Base-by-base conservation (phyloP, 148 eudicot genomes). In the Camellia granthamiana region DNA sequence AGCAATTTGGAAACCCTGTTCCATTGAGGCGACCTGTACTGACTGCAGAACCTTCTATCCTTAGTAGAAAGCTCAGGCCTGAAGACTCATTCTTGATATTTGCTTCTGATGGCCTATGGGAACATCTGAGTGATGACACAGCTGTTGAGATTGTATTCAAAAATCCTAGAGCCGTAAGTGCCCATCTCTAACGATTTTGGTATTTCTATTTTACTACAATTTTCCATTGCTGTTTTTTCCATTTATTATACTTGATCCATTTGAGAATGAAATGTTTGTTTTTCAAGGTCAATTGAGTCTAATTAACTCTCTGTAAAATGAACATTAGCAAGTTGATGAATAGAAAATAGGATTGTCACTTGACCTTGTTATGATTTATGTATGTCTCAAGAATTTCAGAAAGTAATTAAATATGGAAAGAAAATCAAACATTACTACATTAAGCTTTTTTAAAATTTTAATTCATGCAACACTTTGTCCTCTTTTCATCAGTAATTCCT, bases 21-120 rank as follows among this genome's bases (percentile, higher is more conserved):
- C 92, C 92, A 65, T 69, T 87, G 80, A 89, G 72, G 56, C 67
- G 87, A 44, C 79, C 92, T n/a, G 84, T 86, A 59, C 55, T 89
- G 76, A 69, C 87, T 21, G 87, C 92, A 13, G 92, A 87, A 59
- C 92, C 92, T 21, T 83, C 90, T 8, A 75, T 89, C 41, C 68
- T 82, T 60, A 78, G 74, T 7, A 81, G 89, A 79, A 79, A 87
- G 68, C 82, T 89, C 19, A 77, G 61, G 62, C 86, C 87, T 46
- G 84, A 86, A 19, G 92, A 89, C 77, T 59, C 83, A 74, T 89
- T 89, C 46, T 13, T 89, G 67, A 89, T 89, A 75, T 89, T 89
- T 83, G 90, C 90, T 47, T 87, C 90, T 16, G 92, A 89, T 83
- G 92, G 92, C 64, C 90, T 89, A 11, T 89, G 92, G 92, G 92